A percentile compares a stretch with the other conserved stretches of the same genome.
Conservation (phyloP, 208 protist genomes). For the Plasmodiophora brassicae region DNA sequence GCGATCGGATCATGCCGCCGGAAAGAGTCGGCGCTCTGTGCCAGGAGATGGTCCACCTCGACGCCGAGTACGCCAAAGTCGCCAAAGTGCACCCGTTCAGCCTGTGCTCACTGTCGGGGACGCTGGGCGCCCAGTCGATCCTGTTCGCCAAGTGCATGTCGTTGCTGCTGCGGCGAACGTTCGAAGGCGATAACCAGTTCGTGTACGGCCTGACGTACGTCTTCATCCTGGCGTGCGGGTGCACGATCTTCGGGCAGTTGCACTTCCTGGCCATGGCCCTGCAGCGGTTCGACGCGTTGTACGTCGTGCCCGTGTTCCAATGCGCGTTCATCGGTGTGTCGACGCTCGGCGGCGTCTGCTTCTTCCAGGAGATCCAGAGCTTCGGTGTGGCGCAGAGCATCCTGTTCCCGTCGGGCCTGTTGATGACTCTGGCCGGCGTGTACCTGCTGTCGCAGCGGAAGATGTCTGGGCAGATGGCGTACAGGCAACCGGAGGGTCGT, state of each 20-base stretch:
- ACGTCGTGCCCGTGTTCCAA: slow-evolving; percentile 35
- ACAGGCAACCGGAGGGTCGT: no score
- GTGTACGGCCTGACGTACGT: background rate
- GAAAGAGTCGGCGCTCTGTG: background rate
- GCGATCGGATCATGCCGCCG: background rate
- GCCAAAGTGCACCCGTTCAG: slow-evolving; percentile 12
- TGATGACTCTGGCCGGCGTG: slow-evolving; percentile 20
- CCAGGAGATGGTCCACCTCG: background rate
- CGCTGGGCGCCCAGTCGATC: slow-evolving; percentile 26
- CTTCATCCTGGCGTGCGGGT: background rate
- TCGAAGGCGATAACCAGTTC: slow-evolving; percentile 30
- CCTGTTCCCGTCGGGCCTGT: background rate
- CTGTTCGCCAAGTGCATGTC: slow-evolving; percentile 35
- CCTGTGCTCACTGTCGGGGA: slow-evolving; percentile 18
- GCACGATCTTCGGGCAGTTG: slow-evolving; percentile 21
- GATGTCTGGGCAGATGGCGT: background rate
- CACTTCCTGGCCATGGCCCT: slow-evolving; percentile 36
- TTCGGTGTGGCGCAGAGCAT: background rate
- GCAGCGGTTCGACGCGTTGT: slow-evolving; percentile 3
- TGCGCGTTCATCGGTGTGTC: slow-evolving; percentile 22
- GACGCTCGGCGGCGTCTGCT: slow-evolving; percentile 31
- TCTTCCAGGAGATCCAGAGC: slow-evolving; percentile 22
- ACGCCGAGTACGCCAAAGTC: background rate
- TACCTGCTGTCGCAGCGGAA: slow-evolving; percentile 22
- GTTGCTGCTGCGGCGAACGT: slow-evolving; percentile 19